Evolutionary conservation across 495 filamentous ascomycete species (phyloP).

Genomic region (Cercophora sp.): DNA sequence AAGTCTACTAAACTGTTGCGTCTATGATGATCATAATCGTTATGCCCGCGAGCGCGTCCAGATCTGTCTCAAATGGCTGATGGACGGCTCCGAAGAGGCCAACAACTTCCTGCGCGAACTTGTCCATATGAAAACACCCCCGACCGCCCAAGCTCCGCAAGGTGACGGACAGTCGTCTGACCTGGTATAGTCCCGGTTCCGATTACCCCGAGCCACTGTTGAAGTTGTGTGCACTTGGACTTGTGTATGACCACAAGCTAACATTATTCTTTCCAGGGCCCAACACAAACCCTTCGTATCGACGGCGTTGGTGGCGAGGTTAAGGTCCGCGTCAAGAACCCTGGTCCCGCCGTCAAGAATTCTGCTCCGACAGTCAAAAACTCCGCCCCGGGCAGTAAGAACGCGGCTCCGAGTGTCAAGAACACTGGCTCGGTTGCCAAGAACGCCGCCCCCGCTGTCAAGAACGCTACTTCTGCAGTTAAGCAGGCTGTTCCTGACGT

Average conservation of each 20-base stretch:
- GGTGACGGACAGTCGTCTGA: no score
- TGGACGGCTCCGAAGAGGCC: slow-evolving; percentile 80
- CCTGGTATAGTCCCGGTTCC: no score
- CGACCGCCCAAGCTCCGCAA: slow-evolving; percentile 29
- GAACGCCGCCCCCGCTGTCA: slow-evolving; percentile 4
- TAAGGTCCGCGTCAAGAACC: slow-evolving; percentile 33
- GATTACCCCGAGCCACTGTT: no score
- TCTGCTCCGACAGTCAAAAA: not conserved
- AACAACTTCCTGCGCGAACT: slow-evolving; percentile 69
- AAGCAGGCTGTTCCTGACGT: no score
- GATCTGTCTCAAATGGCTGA: slow-evolving; percentile 82
- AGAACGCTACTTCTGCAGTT: no score
- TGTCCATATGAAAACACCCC: slow-evolving; percentile 26
- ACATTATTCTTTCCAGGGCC: no score
- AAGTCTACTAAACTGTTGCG: slow-evolving; percentile 78
- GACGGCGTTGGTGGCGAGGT: slow-evolving; percentile 45
- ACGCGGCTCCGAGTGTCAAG: no score
- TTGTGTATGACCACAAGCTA: no score
- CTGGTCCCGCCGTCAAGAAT: not conserved
- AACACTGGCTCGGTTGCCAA: no score
- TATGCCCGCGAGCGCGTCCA: slow-evolving; percentile 89
- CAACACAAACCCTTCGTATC: slow-evolving; percentile 30
- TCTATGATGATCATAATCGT: slow-evolving; percentile 81
- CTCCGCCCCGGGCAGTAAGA: no score
- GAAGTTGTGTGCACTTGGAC: no score